Conservation (phyloP, 139 green algal species). For the Raphidocelis subcapitata region DNA sequence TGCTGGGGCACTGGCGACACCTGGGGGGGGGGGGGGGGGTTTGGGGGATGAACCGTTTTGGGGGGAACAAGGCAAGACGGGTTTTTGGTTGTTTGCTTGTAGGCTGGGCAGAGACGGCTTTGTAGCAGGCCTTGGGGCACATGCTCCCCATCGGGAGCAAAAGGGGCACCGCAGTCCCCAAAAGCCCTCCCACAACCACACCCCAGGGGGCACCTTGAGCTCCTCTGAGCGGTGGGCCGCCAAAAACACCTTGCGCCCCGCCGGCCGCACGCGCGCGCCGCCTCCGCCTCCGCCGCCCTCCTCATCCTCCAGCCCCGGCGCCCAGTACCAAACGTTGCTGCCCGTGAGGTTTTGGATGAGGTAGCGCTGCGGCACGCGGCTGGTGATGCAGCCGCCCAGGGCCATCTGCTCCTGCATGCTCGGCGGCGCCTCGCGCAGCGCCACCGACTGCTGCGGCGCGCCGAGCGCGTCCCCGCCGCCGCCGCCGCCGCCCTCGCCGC, state of each 20-base stretch:
- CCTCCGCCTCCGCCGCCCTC: no score
- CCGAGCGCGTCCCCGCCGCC: not conserved
- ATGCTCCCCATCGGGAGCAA: no score
- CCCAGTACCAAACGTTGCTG: slow-evolving; percentile 75
- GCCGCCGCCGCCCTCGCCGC: no score
- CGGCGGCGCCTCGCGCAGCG: slow-evolving; percentile 31
- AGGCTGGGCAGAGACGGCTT: no score
- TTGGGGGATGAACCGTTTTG: no score
- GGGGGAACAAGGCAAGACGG: no score
- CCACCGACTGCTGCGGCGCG: not conserved
- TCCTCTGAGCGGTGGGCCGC: slow-evolving; percentile 39
- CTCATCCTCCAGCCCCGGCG: not conserved
- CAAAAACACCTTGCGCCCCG: slow-evolving; percentile 22
- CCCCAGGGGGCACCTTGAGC: slow-evolving; percentile 41
- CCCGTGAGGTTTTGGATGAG: slow-evolving; percentile 84
- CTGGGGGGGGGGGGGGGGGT: not conserved
- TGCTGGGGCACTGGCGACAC: slow-evolving; percentile 3
- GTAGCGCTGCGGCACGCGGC: slow-evolving; percentile 76
- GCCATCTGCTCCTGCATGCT: slow-evolving; percentile 65
- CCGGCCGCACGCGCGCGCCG: not conserved
- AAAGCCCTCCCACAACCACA: no score
- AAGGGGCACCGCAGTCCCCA: no score
- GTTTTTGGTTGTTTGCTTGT: no score
- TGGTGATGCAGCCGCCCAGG: slow-evolving; percentile 43
- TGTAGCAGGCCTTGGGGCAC: no score